Evolutionary conservation across 2,329 filamentous ascomycete genomes (phyloP).

Genomic region (Bretziella fagacearum): DNA sequence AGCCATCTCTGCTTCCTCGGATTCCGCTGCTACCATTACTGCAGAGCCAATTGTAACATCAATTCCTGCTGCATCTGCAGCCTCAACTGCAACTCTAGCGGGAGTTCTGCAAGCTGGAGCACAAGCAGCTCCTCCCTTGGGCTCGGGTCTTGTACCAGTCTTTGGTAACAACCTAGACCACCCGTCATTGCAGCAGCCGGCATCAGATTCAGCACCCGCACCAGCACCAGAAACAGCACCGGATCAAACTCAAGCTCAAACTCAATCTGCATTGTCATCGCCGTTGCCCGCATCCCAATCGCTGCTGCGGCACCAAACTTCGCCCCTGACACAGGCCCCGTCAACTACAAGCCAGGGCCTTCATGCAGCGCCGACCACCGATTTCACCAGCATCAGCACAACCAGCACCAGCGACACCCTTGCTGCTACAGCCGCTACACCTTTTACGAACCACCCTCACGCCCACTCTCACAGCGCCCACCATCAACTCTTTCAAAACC

Average conservation of each 20-base stretch:
- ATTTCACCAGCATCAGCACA: not conserved
- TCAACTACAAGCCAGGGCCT: not conserved
- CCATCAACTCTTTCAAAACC: not conserved
- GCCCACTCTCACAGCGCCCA: not conserved
- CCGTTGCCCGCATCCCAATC: not conserved
- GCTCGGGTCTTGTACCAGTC: slow-evolving; percentile 4
- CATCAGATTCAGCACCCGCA: not conserved
- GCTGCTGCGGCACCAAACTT: not conserved
- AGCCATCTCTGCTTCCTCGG: not conserved
- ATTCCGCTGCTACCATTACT: not conserved
- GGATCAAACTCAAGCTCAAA: not conserved
- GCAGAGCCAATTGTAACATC: not conserved
- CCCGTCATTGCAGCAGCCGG: not conserved
- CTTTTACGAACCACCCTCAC: not conserved
- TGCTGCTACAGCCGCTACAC: slow-evolving; percentile 1
- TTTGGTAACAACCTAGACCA: not conserved
- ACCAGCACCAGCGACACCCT: not conserved
- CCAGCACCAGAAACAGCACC: not conserved
- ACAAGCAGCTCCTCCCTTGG: slow-evolving; percentile 1
- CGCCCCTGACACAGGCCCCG: not conserved
- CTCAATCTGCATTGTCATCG: not conserved
- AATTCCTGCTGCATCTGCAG: not conserved
- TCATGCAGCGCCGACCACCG: not conserved
- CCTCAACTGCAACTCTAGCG: slow-evolving; percentile 2
- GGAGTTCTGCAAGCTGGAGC: not conserved